Conservation (phyloP, 192 early-diverging fungal genomes). For the Oehlia diaphana region DNA sequence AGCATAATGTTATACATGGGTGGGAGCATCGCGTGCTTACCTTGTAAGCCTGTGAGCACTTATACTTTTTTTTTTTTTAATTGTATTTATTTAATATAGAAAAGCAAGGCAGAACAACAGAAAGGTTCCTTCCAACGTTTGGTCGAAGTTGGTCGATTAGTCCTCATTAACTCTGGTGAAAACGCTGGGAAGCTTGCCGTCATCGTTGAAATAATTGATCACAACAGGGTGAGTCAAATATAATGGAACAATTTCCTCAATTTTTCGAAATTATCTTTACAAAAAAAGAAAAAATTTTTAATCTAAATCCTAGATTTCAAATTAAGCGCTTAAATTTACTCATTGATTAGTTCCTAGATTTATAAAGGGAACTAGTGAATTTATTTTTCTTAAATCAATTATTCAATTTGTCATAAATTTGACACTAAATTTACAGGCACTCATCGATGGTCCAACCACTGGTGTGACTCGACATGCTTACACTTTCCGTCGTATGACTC, state of each 20-base stretch:
- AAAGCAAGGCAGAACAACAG: neutral
- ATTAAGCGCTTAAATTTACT: too few relatives aligned
- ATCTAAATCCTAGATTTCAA: too few relatives aligned
- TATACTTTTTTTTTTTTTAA: too few relatives aligned
- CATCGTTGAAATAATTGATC: slow-evolving; percentile 99
- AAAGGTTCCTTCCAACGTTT: slow-evolving; percentile 79
- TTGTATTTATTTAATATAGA: slow-evolving; percentile 21
- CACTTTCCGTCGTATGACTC: slow-evolving; percentile 85
- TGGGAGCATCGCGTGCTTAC: too few relatives aligned
- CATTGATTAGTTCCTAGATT: too few relatives aligned
- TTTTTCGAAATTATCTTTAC: neutral
- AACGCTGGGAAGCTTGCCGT: slow-evolving; percentile 97
- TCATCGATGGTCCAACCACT: slow-evolving; percentile 97
- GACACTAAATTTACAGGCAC: slow-evolving; percentile 52
- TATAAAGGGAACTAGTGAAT: too few relatives aligned
- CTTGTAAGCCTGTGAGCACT: too few relatives aligned
- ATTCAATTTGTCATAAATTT: neutral
- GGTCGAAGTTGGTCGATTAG: slow-evolving; percentile 98
- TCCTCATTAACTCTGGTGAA: slow-evolving; percentile 91
- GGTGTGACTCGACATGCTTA: slow-evolving; percentile 85
- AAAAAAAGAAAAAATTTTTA: too few relatives aligned
- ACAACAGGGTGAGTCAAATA: slow-evolving; percentile 78
- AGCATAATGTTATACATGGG: too few relatives aligned
- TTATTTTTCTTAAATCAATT: neutral
- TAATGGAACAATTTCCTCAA: neutral